These are phyloP conservation scores for Skeletonema marinoi DNA, from an alignment of 108 stramenopile genomes.

Conservation along the genomic window DNA sequence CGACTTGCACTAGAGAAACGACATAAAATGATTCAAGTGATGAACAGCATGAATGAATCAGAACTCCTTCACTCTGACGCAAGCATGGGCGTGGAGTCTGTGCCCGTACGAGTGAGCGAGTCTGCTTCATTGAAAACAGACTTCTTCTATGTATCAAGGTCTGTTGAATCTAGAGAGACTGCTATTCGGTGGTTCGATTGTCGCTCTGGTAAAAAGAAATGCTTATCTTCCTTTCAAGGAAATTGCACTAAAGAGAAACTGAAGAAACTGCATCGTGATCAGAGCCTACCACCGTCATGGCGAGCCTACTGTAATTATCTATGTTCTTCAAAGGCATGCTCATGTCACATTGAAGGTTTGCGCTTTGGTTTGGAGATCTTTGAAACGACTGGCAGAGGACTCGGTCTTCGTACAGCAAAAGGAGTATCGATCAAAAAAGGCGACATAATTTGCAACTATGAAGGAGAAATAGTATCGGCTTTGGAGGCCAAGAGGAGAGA, in stretches of 20 bases:
- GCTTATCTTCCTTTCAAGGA: background rate
- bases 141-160: background rate
- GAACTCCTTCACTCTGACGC: background rate
- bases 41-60: background rate
- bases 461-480: background rate
- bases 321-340: background rate
- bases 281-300: background rate
- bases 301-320: background rate
- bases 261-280: background rate
- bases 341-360: background rate
- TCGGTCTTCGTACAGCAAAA: background rate
- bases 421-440: background rate
- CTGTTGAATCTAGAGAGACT: background rate
- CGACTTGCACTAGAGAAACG: background rate
- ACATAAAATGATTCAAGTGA: background rate
- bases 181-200: conserved; percentile 1
- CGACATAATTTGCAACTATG: background rate
- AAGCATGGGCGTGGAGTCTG: background rate
- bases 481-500: conserved; percentile 2
- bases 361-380: background rate
- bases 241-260: background rate
- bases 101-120: background rate
- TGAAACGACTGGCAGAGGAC: background rate
- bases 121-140: background rate
- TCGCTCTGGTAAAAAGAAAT: background rate